These are phyloP conservation scores for Esteya vermicola DNA, from an alignment of 2,329 filamentous ascomycete species.

Conservation along the genomic window DNA sequence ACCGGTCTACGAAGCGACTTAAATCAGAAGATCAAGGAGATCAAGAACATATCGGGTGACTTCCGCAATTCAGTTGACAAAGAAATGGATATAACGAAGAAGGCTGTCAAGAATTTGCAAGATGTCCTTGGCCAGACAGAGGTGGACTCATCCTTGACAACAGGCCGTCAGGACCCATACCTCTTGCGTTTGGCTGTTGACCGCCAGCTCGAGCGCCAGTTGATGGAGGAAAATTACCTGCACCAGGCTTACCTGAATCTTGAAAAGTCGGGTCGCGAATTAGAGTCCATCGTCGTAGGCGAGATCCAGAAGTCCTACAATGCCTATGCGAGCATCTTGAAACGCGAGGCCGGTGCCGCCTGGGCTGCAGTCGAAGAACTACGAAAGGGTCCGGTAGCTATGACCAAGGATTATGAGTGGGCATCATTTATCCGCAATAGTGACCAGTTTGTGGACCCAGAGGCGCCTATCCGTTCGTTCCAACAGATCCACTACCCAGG, in stretches of 20 bases:
- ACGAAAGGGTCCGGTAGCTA: slow-evolving; percentile 70
- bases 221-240: slow-evolving; percentile 94
- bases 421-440: slow-evolving; percentile 65
- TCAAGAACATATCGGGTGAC: slow-evolving; percentile 82
- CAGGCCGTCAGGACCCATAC: slow-evolving; percentile 85
- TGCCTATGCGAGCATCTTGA: slow-evolving; percentile 79
- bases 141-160: slow-evolving; percentile 57
- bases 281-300: slow-evolving; percentile 91
- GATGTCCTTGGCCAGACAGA: slow-evolving; percentile 71
- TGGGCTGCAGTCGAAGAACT: slow-evolving; percentile 69
- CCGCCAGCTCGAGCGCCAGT: slow-evolving; percentile 77
- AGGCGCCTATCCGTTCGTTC: slow-evolving; percentile 59
- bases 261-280: slow-evolving; percentile 82
- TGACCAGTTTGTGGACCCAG: slow-evolving; percentile 76
- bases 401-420: slow-evolving; percentile 93
- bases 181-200: slow-evolving; percentile 76
- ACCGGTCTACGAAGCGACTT: slow-evolving; percentile 78
- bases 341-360: slow-evolving; percentile 74
- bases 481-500: slow-evolving; percentile 86
- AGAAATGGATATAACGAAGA: slow-evolving; percentile 76
- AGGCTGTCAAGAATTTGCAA: slow-evolving; percentile 65
- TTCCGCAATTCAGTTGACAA: slow-evolving; percentile 96
- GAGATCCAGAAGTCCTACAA: slow-evolving; percentile 98
- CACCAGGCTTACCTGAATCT: slow-evolving; percentile 92
- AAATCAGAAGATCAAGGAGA: slow-evolving; percentile 95